A percentile compares a stretch with the other conserved stretches of the same genome.
phyloP scores from a whole-genome alignment of 768 basidiomycete species.

The Candolleomyces eurysporus region DNA sequence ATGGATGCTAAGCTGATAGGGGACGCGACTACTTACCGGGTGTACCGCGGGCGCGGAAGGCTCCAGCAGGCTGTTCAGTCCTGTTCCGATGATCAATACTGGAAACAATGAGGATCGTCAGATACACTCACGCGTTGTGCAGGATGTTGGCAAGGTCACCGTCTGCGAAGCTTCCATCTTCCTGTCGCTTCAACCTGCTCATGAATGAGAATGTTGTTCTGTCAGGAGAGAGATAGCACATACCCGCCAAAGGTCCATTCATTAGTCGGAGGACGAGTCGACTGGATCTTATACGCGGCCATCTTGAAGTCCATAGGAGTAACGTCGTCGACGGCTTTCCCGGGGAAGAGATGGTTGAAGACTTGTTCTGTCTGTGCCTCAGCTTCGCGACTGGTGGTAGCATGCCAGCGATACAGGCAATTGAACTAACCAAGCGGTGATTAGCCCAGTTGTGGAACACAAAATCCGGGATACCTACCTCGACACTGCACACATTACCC shows the following conservation, averaged over 20 bases:
- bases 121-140: slow-evolving; percentile 57
- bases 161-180: slow-evolving; percentile 63
- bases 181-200: slow-evolving; percentile 57
- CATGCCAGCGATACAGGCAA: slow-evolving; percentile 82
- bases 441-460: neutral
- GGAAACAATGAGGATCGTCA: neutral
- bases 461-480: slow-evolving; percentile 40
- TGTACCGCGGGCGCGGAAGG: slow-evolving; percentile 76
- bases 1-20: neutral
- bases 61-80: slow-evolving; percentile 67
- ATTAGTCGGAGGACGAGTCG: slow-evolving; percentile 41
- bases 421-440: slow-evolving; percentile 58
- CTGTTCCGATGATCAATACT: slow-evolving; percentile 29
- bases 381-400: slow-evolving; percentile 70
- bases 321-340: slow-evolving; percentile 46
- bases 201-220: neutral
- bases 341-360: slow-evolving; percentile 53
- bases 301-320: slow-evolving; percentile 50
- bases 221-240: slow-evolving; percentile 18
- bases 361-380: slow-evolving; percentile 63
- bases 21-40: slow-evolving; percentile 38
- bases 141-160: slow-evolving; percentile 66
- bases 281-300: slow-evolving; percentile 38
- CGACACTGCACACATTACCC: slow-evolving; percentile 81
- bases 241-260: slow-evolving; percentile 71